A percentile compares a stretch with the other conserved stretches of the same genome.
phyloP scores from a whole-genome alignment of 768 basidiomycete species.

The Trametes meyenii region DNA sequence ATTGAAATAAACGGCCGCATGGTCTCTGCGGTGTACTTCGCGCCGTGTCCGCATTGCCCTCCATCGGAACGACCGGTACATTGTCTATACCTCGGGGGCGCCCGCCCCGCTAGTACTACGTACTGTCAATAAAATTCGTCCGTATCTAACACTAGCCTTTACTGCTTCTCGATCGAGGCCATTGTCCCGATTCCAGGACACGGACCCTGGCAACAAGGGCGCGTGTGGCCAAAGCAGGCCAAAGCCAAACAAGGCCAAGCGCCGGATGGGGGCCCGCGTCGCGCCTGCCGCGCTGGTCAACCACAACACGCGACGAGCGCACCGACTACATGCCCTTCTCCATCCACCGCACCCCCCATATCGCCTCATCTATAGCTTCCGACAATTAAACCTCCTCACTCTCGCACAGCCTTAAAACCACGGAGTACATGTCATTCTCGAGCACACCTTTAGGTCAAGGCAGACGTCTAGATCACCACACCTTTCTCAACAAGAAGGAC shows the following conservation, averaged over 20 bases:
- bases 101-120: no score
- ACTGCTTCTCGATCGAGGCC: no score
- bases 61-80: no score
- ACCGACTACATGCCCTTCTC: slow-evolving; percentile 20
- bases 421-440: slow-evolving; percentile 78
- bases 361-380: slow-evolving; percentile 1
- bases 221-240: slow-evolving; percentile 14
- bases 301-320: slow-evolving; percentile 25
- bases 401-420: slow-evolving; percentile 18
- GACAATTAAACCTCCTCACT: background rate
- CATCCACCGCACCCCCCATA: slow-evolving; percentile 5
- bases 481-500: slow-evolving; percentile 68
- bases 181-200: background rate
- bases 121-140: no score
- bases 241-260: slow-evolving; percentile 18
- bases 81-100: no score
- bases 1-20: no score
- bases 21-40: no score
- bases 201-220: slow-evolving; percentile 6
- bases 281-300: slow-evolving; percentile 17
- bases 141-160: no score
- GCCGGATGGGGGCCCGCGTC: slow-evolving; percentile 8
- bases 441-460: slow-evolving; percentile 82
- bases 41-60: no score
- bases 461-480: slow-evolving; percentile 81